Base-by-base conservation (phyloP, 768 basidiomycete genomes). In the Pleurotus sapidus region DNA sequence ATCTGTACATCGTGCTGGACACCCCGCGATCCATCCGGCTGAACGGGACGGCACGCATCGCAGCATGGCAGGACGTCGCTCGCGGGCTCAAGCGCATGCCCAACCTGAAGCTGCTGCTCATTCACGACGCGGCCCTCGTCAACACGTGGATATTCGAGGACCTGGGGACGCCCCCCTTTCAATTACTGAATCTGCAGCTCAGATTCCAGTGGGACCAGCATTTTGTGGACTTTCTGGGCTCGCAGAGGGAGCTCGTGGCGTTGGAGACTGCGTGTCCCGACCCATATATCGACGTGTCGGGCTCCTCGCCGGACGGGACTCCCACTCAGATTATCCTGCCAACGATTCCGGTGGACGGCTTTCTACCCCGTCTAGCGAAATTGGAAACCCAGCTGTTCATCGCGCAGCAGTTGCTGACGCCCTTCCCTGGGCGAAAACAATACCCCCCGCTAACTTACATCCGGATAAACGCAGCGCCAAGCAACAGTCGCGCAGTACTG, bases 191-290 rank as follows among this genome's bases (percentile, higher is more conserved):
- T 3, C 37, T 54, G 12, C 40, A 54, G 24, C 23, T 54, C 8
- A 39, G 42, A 39, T 42, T 54, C 18, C 15, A n/a, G 11, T 54
- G 51, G 51, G 51, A 54, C 27, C 14, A 42, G 51, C 23, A 39
- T 25, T 11, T 54, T 3, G 51, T 54, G 23, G 51, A 39, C 12
- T 54, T 54, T 39, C 51, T 54, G 14, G 17, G 38, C 15, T 20
- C 38, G 34, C 51, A 54, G 17, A 17, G 24, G 6, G 37, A 39
- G 15, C 14, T 54, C 18, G 14, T 18, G 51, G 17, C 18, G 3
- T n/a, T 54, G n/a, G 51, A 54, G 39, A 54, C 51, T 4, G 17
- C 51, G 17, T 54, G 51, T 25, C 51, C 51, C 4, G 51, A 54
- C 25, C 51, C 51, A 0, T 54, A 42, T n/a, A n/a, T 8, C 14